A percentile compares a stretch with the other conserved stretches of the same genome.
Conservation (phyloP, 2,329 filamentous ascomycete genomes). For the Penicillium fuscoglaucum region DNA sequence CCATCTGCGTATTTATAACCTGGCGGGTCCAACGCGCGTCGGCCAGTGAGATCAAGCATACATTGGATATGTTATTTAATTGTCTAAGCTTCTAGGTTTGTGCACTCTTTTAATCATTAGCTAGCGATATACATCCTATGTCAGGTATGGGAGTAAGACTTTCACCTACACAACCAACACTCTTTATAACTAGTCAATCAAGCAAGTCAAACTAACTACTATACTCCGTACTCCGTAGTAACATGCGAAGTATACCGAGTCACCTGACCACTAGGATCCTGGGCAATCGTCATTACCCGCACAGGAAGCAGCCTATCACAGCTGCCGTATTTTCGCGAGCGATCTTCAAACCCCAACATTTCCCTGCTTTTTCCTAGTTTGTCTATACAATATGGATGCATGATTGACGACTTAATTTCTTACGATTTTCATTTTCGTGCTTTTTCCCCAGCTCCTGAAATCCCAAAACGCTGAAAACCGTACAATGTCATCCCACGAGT, state of each 20-base stretch:
- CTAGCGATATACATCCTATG: neutral
- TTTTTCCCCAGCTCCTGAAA: neutral
- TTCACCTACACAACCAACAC: neutral
- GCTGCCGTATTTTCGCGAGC: constrained; percentile 11
- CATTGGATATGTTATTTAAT: neutral
- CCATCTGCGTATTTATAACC: neutral
- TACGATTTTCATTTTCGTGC: constrained; percentile 12
- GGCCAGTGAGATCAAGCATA: neutral
- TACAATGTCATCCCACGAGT: constrained; percentile 19
- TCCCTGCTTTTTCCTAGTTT: constrained; percentile 12
- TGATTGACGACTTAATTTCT: constrained; percentile 15
- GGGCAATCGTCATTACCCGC: neutral
- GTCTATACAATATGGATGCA: constrained; percentile 4
- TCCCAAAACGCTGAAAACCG: neutral
- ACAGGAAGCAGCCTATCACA: constrained; percentile 18
- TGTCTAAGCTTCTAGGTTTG: neutral
- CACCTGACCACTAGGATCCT: neutral
- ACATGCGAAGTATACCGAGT: neutral
- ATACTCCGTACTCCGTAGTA: too few relatives aligned
- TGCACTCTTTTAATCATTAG: neutral
- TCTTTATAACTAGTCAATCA: neutral
- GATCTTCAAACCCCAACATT: constrained; percentile 16
- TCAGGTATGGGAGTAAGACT: neutral
- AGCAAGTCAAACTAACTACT: neutral
- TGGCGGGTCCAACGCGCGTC: neutral